Base-by-base conservation (phyloP, 768 basidiomycete genomes). In the Zangia roseola region DNA sequence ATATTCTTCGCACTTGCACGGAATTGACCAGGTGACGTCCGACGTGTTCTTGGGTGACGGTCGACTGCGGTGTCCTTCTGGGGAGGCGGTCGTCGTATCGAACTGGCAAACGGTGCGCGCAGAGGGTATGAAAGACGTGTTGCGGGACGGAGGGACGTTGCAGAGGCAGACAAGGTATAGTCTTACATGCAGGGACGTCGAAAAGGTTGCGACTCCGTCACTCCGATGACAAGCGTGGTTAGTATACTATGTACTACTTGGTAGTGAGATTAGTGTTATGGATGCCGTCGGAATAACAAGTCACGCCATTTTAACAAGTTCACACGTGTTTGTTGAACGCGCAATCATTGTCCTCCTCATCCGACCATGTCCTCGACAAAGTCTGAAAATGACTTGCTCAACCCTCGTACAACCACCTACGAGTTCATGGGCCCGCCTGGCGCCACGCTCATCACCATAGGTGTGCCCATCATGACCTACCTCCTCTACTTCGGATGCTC, bases 341-440 rank as follows among this genome's bases (percentile, higher is more conserved):
- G n/a, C n/a, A n/a, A n/a, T n/a, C 16, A 21, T 52, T 28, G 30
- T 34, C 26, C 16, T 33, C 20, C 6, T 43, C 42, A n/a, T 21
- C 16, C 6, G 21, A 10, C 37, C 52, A 59, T 67, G 62, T 57
- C 63, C 36, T 43, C 57, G 25, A 53, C 46, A 30, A 58, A 59
- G 42, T 26, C 50, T 3, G 38, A 39, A 50, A 59, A 56, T 57
- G 64, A 54, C 24, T 66, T 81, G 49, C 71, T 86, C 59, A 90
- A 90, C 56, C 90, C 89, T 0, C 77, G 75, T 43, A 87, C 91
- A 28, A 82, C 73, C 0, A 65, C 73, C 36, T 93, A 86, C 68
- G 92, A 94, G 62, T 94, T 94, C 62, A 64, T 89, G 38, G 91
- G 91, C 0, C 90, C 91, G 4, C 80, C 78, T 5, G 91, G 91